A percentile compares a stretch with the other conserved stretches of the same genome.
Evolutionary conservation across 75 land plant genomes (phyloP).

Genomic region (Gnetum montanum): DNA sequence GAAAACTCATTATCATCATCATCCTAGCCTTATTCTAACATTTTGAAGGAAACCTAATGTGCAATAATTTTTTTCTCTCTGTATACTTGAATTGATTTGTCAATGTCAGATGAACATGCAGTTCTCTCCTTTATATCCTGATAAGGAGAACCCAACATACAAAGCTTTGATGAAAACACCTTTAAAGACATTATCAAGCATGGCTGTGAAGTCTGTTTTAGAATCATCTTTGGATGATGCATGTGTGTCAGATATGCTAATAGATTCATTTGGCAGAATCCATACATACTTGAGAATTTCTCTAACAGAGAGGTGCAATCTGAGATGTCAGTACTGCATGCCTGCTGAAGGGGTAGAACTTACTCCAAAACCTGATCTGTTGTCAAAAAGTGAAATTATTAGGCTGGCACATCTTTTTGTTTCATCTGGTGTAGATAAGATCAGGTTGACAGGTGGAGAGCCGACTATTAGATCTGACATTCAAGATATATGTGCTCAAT

Average conservation of each 20-base stretch:
- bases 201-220: constrained; percentile 13
- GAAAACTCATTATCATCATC: too few species aligned
- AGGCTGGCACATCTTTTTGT: constrained; percentile 72
- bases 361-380: constrained; percentile 57
- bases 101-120: too few species aligned
- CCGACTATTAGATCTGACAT: constrained; percentile 87
- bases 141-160: neutral
- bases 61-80: too few species aligned
- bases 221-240: constrained; percentile 19
- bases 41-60: too few species aligned
- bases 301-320: constrained; percentile 95
- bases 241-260: constrained; percentile 56
- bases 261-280: constrained; percentile 83
- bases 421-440: constrained; percentile 77
- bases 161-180: neutral
- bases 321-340: constrained; percentile 96
- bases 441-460: constrained; percentile 95
- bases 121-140: neutral
- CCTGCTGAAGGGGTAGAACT: constrained; percentile 94
- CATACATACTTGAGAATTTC: constrained; percentile 92
- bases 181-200: constrained; percentile 16
- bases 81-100: too few species aligned
- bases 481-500: constrained; percentile 59
- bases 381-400: constrained; percentile 62
- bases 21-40: too few species aligned